Evolutionary conservation across 2,329 filamentous ascomycete species (phyloP).

Genomic region (Myriosclerotinia duriaeana): DNA sequence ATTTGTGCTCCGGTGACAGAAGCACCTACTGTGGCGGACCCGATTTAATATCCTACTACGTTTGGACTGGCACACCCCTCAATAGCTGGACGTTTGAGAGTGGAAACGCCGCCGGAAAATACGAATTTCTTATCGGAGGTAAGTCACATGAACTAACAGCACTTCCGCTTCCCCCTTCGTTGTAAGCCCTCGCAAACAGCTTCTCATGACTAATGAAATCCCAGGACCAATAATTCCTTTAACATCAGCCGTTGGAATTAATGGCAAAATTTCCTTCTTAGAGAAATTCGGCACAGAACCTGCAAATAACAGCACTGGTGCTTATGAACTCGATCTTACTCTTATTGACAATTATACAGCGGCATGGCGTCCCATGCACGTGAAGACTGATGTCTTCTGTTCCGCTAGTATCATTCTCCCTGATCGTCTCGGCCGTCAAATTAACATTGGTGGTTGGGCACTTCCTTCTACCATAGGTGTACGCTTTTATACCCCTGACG

Average conservation of each 20-base stretch:
- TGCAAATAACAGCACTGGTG: conserved; percentile 59
- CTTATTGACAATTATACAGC: conserved; percentile 52
- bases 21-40: conserved; percentile 28
- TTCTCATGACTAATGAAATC: not conserved
- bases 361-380: conserved; percentile 61
- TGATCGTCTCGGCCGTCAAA: conserved; percentile 61
- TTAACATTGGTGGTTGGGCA: conserved; percentile 69
- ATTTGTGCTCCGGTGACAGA: conserved; percentile 47
- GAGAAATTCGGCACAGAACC: conserved; percentile 59
- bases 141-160: not conserved
- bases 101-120: conserved; percentile 53
- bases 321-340: conserved; percentile 63
- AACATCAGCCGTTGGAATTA: conserved; percentile 57
- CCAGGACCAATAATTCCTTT: conserved; percentile 52
- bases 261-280: conserved; percentile 60
- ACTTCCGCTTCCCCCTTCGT: no score
- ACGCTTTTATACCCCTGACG: conserved; percentile 61
- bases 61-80: conserved; percentile 41
- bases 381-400: conserved; percentile 68
- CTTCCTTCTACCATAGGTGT: conserved; percentile 60
- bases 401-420: conserved; percentile 62
- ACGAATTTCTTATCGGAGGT: conserved; percentile 59
- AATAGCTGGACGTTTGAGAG: conserved; percentile 55
- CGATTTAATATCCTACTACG: conserved; percentile 28
- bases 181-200: no score